Evolutionary conservation across 805 yeast genomes (phyloP).

Genomic region (Wickerhamiella cacticola): DNA sequence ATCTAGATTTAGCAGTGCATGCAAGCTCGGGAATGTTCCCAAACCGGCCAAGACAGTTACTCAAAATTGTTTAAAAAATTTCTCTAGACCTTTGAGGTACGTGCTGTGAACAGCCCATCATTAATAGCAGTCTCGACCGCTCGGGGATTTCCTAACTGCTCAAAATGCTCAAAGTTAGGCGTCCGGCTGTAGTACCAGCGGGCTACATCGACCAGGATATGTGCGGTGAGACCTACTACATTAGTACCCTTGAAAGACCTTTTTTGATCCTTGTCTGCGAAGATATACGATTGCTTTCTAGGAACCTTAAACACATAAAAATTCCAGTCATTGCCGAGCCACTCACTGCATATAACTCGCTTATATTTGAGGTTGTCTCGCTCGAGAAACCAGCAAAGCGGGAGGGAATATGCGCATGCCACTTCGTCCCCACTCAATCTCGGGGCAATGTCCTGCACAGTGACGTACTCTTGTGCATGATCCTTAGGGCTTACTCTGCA

Average conservation of each 20-base stretch:
- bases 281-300: background rate
- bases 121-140: conserved; percentile 10
- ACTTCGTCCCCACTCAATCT: conserved; percentile 12
- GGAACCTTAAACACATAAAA: conserved; percentile 11
- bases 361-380: background rate
- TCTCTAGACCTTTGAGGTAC: conserved; percentile 1
- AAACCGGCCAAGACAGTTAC: too few species aligned
- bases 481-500: conserved; percentile 3
- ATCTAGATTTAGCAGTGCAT: background rate
- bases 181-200: background rate
- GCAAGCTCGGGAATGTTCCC: too few species aligned
- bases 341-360: background rate
- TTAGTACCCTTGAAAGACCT: background rate
- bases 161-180: conserved; percentile 11
- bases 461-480: conserved; percentile 6
- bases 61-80: too few species aligned
- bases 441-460: conserved; percentile 14
- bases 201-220: conserved; percentile 15
- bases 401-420: conserved; percentile 12
- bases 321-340: conserved; percentile 13
- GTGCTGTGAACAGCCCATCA: background rate
- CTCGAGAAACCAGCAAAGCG: conserved; percentile 9
- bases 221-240: conserved; percentile 16
- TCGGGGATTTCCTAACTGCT: conserved; percentile 3
- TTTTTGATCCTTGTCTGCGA: background rate